Percentiles rank a stretch among this genome's conserved stretches.
Conservation (phyloP, 2,329 filamentous ascomycete genomes). For the Coniella vitis region DNA sequence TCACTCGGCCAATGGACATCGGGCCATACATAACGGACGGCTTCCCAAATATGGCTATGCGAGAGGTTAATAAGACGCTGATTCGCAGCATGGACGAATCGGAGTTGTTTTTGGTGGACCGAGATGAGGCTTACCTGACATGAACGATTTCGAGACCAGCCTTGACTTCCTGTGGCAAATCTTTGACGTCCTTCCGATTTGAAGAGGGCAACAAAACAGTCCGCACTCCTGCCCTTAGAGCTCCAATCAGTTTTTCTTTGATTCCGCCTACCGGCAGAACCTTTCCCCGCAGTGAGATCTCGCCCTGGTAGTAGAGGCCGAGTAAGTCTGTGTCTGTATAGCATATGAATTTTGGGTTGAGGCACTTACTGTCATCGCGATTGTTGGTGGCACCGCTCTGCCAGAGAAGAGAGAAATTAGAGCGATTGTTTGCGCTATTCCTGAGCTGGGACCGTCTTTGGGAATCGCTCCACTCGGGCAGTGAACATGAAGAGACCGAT, state of each 20-base stretch:
- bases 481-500: constrained; percentile 89
- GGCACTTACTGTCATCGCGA: constrained; percentile 80
- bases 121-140: constrained; percentile 61
- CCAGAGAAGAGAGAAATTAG: constrained; percentile 85
- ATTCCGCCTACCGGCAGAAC: constrained; percentile 95
- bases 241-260: constrained; percentile 97
- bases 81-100: constrained; percentile 15
- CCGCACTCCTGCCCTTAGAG: constrained; percentile 87
- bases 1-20: constrained; percentile 77
- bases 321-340: constrained; percentile 21
- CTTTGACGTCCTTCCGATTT: constrained; percentile 87
- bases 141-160: constrained; percentile 82
- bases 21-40: constrained; percentile 85
- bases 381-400: constrained; percentile 77
- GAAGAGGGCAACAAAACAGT: constrained; percentile 81
- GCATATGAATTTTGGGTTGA: constrained; percentile 15
- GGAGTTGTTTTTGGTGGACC: constrained; percentile 32
- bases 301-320: constrained; percentile 40
- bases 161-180: constrained; percentile 84
- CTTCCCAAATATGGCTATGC: constrained; percentile 84
- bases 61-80: constrained; percentile 19
- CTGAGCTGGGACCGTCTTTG: constrained; percentile 83
- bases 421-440: constrained; percentile 88
- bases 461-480: constrained; percentile 92
- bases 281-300: constrained; percentile 74